Evolutionary conservation across 306 rosid genomes (phyloP).

Genomic region (Cucurbita pepo): DNA sequence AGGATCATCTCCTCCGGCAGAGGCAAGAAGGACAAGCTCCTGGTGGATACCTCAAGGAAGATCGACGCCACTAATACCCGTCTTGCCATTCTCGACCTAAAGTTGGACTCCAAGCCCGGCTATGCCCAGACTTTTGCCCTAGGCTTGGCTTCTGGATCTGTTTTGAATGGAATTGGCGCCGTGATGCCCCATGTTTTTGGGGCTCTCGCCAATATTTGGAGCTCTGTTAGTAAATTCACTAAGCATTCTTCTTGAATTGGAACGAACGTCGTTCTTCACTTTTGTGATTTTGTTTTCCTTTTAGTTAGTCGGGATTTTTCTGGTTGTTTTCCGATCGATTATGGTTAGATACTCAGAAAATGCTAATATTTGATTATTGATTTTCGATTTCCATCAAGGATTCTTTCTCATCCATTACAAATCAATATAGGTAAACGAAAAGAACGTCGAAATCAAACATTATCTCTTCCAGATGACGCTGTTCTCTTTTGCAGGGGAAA

Average conservation of each 20-base stretch:
- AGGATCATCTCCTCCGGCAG: slow-evolving; percentile 51
- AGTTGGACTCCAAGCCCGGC: slow-evolving; percentile 78
- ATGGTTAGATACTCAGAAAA: background rate
- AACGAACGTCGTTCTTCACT: background rate
- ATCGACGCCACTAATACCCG: slow-evolving; percentile 33
- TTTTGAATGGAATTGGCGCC: slow-evolving; percentile 37
- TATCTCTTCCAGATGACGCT: background rate
- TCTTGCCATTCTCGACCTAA: slow-evolving; percentile 50
- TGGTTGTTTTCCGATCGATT: background rate
- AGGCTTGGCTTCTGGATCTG: slow-evolving; percentile 60
- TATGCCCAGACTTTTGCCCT: slow-evolving; percentile 43
- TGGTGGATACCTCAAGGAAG: slow-evolving; percentile 45
- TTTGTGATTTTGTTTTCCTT: background rate
- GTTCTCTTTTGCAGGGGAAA: background rate
- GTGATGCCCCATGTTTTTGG: slow-evolving; percentile 41
- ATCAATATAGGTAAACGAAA: background rate
- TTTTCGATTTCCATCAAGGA: background rate
- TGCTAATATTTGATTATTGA: background rate
- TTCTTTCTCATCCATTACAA: background rate
- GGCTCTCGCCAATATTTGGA: slow-evolving; percentile 49
- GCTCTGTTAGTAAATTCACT: slow-evolving; percentile 20
- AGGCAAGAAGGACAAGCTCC: slow-evolving; percentile 40
- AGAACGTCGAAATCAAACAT: background rate
- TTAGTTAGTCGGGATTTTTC: background rate
- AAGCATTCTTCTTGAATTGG: slow-evolving; percentile 21